Evolutionary conservation across 257 asterid species (phyloP), one percentile per base, ranked within the genome.

Genomic region (Coffea canephora): DNA sequence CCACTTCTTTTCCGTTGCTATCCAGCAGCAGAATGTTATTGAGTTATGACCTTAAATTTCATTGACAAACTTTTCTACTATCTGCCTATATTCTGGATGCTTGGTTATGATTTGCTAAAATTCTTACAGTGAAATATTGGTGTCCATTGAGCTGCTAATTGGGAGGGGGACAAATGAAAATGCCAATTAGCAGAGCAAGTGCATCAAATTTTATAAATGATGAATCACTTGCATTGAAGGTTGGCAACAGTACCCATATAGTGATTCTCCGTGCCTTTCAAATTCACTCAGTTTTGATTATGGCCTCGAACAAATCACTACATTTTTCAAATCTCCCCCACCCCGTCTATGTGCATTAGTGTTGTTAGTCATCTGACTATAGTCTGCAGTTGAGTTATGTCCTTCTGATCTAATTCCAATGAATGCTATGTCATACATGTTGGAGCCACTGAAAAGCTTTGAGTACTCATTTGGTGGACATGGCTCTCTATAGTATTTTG

Each of bases 191-290:
- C 93, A 87, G 94, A 91, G 91, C 93, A 90, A 87, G 93, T 54
- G 78, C 92, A 87, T 87, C 86, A 8, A 81, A 77, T 73, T 79
- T 19, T 36, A 52, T 50, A 64, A 23, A 77, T 84, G 92, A 77
- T 82, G 92, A 84, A 84, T 71, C 48, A 73, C 93, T 89, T 90
- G 93, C 94, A 82, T 90, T 90, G 93, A 89, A 88, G 92, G 92
- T 89, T 89, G 93, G 93, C 92, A 0, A 90, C 45, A 91, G 36
- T 50, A 68, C 41, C 6, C 21, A 0, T 69, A 62, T 16, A 70
- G 90, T 88, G 86, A 75, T 90, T 91, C 95, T 90, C 97, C 88
- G 88, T 88, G 97, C 93, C 97, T 88, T 64, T 90, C 90, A 82
- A 68, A 86, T 67, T 27, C 41, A 3, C 16, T 49, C 72, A 25